Percentiles rank a stretch among this genome's conserved stretches.
These are phyloP conservation scores for Parsonsia alboflavescens DNA, from an alignment of 257 asterid species.

Conservation along the genomic window DNA sequence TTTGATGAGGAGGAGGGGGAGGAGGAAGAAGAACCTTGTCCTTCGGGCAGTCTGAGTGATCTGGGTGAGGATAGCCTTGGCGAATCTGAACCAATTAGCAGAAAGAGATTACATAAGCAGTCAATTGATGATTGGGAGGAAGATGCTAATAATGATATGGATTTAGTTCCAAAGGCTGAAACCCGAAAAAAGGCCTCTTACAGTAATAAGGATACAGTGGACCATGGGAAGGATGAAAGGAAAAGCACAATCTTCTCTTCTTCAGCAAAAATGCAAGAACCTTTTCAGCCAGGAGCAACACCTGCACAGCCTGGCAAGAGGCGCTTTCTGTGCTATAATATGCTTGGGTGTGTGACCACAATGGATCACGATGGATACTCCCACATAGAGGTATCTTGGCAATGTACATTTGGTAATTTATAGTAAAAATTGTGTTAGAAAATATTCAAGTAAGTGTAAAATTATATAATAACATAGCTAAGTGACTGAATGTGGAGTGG, in stretches of 20 bases:
- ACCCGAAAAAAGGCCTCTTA: conserved; percentile 49
- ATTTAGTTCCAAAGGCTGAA: conserved; percentile 45
- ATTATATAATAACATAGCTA: neutral
- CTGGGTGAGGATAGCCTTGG: conserved; percentile 60
- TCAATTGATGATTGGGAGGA: conserved; percentile 60
- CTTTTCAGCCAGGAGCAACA: conserved; percentile 91
- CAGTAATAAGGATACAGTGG: conserved; percentile 35
- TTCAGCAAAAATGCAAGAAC: conserved; percentile 66
- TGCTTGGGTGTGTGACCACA: conserved; percentile 88
- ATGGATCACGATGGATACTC: conserved; percentile 93
- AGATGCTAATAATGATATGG: conserved; percentile 46
- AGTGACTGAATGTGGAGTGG: neutral
- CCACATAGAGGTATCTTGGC: conserved; percentile 72
- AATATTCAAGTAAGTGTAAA: neutral
- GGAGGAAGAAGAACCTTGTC: conserved; percentile 60
- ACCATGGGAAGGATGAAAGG: conserved; percentile 36
- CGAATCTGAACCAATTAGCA: conserved; percentile 60
- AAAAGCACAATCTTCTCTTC: conserved; percentile 33
- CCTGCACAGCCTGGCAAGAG: conserved; percentile 83
- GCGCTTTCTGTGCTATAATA: conserved; percentile 82
- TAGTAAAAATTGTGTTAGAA: neutral
- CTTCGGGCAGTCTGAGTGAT: conserved; percentile 72
- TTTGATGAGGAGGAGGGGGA: conserved; percentile 47
- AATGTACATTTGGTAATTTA: neutral
- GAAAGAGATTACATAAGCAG: conserved; percentile 61